phyloP scores from a whole-genome alignment of 306 rosid species.

The Castanopsis chinensis region DNA sequence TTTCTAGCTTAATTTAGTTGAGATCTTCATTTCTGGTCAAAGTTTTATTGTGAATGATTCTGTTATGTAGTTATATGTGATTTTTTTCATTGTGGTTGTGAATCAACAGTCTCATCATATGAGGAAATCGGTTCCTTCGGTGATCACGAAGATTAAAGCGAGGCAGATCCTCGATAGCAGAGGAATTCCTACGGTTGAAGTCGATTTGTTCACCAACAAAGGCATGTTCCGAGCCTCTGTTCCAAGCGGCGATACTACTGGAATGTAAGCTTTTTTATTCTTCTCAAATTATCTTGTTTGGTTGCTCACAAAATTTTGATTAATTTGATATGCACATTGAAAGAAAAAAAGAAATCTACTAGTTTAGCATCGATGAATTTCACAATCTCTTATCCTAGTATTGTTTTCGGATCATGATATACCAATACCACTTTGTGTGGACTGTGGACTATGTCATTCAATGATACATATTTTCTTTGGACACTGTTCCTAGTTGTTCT shows the following conservation, averaged over 20 bases:
- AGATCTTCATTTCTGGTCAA: background rate
- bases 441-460: background rate
- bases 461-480: background rate
- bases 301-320: background rate
- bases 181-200: slow-evolving; percentile 96
- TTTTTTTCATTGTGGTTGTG: background rate
- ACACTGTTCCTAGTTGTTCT: background rate
- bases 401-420: background rate
- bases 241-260: slow-evolving; percentile 73
- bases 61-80: background rate
- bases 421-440: background rate
- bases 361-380: background rate
- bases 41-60: background rate
- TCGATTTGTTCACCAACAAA: slow-evolving; percentile 77
- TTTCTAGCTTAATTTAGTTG: background rate
- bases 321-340: background rate
- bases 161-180: slow-evolving; percentile 98
- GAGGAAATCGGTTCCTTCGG: slow-evolving; percentile 69
- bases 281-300: background rate
- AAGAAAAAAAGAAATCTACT: background rate
- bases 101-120: slow-evolving; percentile 67
- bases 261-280: slow-evolving; percentile 46
- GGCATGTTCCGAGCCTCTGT: slow-evolving; percentile 83
- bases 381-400: background rate
- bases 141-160: slow-evolving; percentile 76